Evolutionary conservation across 1,284 basidiomycete species (phyloP).

Genomic region (Kwoniella shivajii): DNA sequence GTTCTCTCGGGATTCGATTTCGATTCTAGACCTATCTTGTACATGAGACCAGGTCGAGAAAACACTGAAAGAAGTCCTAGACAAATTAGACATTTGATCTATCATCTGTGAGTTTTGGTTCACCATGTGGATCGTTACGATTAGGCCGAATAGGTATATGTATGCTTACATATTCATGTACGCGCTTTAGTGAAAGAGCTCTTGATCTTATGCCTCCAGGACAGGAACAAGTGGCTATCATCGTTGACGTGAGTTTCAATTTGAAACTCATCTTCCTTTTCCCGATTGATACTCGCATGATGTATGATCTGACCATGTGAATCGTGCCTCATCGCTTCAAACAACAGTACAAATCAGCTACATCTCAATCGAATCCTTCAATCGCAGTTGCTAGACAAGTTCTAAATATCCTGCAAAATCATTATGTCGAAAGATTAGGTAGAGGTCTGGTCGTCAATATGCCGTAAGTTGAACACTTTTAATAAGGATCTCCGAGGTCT

Average conservation of each 20-base stretch:
- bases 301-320: too few relatives aligned
- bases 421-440: conserved; percentile 83
- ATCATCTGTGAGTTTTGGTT: conserved; percentile 66
- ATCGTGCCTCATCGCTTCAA: too few relatives aligned
- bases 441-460: conserved; percentile 82
- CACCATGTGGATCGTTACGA: too few relatives aligned
- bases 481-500: neutral
- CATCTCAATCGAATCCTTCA: conserved; percentile 76
- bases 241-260: conserved; percentile 63
- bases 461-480: conserved; percentile 58
- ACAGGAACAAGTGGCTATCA: conserved; percentile 75
- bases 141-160: neutral
- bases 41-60: conserved; percentile 79
- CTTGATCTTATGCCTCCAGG: conserved; percentile 81
- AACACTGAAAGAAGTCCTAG: conserved; percentile 74
- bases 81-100: conserved; percentile 78
- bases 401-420: conserved; percentile 80
- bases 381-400: conserved; percentile 76
- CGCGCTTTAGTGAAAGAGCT: conserved; percentile 70
- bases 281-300: too few relatives aligned
- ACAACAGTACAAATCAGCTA: conserved; percentile 68
- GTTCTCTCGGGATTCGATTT: conserved; percentile 79
- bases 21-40: conserved; percentile 77
- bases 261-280: neutral
- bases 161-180: neutral